Evolutionary conservation across 345 rosid species (phyloP), one percentile per base, ranked within the genome.

Genomic region (Citrus australasica): DNA sequence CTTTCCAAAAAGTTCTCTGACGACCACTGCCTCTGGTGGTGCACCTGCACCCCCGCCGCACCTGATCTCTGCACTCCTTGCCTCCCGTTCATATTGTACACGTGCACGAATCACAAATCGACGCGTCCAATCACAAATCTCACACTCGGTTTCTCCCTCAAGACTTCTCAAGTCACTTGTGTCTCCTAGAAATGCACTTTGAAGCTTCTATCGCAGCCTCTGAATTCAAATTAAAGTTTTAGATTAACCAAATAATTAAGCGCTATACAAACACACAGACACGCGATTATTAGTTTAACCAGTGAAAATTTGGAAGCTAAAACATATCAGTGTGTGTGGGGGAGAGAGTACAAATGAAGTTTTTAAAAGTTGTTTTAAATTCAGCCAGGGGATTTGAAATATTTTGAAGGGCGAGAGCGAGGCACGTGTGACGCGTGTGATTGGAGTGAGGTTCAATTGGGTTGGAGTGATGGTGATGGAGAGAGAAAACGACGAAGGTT

Each of bases 1-100:
- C 85, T 81, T 24, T 95, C 99, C 77, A 89, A 66, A 75, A 89
- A 89, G 87, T 87, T 86, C 79, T 92, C 94, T 19, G 99, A 93
- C 24, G 99, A 93, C 84, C 86, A 79, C 83, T 95, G 98, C 56
- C 95, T 85, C 86, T 95, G 99, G 74, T 93, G 98, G 76, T 91
- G 97, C 80, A 86, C 87, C 79, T 92, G 97, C 81, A 86, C 86
- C 78, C 90, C 88, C 62, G 94, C 79, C 25, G 88, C 84, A 56
- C 92, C 92, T 80, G 99, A 95, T 91, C 99, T 91, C 94, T 89
- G 91, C 81, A 87, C 76, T 72, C 64, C 88, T 80, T 85, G 91
- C 79, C 91, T 87, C 11, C 89, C 95, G 87, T 89, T 90, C 93
- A 90, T 91, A 66, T 62, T 77, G 59, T 25, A 27, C 8, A 27